Conservation (phyloP, 768 basidiomycete genomes). For the Lentinus brumalis region DNA sequence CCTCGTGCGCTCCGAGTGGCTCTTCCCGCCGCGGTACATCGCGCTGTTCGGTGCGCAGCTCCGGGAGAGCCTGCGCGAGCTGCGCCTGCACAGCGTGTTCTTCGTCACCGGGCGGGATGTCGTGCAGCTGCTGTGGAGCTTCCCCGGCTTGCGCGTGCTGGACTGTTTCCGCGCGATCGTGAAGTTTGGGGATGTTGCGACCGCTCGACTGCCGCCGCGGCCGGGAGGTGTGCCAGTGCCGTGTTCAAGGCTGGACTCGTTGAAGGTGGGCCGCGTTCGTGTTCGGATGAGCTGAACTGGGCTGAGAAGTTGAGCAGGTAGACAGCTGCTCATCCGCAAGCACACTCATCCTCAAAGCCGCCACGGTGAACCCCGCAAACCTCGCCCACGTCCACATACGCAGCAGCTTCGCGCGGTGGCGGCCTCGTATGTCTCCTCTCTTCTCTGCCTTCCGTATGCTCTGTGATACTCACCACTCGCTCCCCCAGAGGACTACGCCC, state of each 20-base stretch:
- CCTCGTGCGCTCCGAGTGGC: background rate
- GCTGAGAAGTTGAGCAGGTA: too few relatives aligned
- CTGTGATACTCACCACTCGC: background rate
- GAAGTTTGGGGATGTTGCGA: background rate
- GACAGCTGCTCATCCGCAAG: background rate
- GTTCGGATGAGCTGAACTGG: too few relatives aligned
- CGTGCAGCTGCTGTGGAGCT: background rate
- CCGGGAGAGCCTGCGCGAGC: background rate
- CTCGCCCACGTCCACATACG: background rate
- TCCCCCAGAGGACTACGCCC: too few relatives aligned
- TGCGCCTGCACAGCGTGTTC: background rate
- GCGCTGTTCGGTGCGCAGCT: background rate
- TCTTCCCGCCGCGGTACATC: background rate
- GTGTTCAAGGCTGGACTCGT: too few relatives aligned
- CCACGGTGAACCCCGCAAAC: background rate
- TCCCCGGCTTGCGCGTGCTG: background rate
- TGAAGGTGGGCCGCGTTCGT: too few relatives aligned
- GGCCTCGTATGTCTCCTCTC: background rate
- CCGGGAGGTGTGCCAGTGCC: too few relatives aligned
- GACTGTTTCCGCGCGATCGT: background rate
- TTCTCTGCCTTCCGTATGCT: background rate
- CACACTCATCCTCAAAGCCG: background rate
- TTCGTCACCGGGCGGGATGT: background rate
- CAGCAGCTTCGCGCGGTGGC: background rate
- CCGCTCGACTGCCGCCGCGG: too few relatives aligned